Conservation (phyloP, 768 basidiomycete species). For the Tephrocybe sp. region DNA sequence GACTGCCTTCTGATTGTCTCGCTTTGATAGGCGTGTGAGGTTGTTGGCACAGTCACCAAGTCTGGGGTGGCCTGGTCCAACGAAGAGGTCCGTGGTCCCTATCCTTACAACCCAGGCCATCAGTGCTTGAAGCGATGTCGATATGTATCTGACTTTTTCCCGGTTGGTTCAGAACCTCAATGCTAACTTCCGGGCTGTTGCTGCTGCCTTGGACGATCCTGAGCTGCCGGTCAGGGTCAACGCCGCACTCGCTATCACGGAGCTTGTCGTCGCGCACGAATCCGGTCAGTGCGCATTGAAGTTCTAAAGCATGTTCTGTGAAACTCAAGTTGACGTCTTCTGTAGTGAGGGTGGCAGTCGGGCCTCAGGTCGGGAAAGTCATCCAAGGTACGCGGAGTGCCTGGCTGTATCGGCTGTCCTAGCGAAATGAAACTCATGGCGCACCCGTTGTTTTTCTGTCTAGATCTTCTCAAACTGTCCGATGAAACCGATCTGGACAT, state of each 20-base stretch:
- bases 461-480: conserved; percentile 85
- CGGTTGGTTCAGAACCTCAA: conserved; percentile 50
- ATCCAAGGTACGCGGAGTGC: conserved; percentile 63
- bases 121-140: too few species aligned
- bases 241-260: conserved; percentile 77
- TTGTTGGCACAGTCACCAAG: conserved; percentile 74
- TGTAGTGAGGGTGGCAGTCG: conserved; percentile 66
- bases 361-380: conserved; percentile 81
- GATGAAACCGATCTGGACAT: conserved; percentile 90
- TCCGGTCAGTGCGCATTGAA: conserved; percentile 47
- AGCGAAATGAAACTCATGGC: background rate
- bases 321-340: conserved; percentile 7
- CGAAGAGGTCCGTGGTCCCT: conserved; percentile 48
- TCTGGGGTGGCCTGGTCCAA: conserved; percentile 65
- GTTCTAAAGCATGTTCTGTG: background rate
- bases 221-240: conserved; percentile 85
- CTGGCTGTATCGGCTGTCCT: background rate
- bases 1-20: conserved; percentile 1
- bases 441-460: background rate
- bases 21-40: conserved; percentile 68
- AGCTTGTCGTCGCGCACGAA: conserved; percentile 66
- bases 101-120: too few species aligned
- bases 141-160: background rate
- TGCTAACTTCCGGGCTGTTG: conserved; percentile 63
- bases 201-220: conserved; percentile 69